These are phyloP conservation scores for Venturia nashicola DNA, from an alignment of 2,329 filamentous ascomycete species.

Conservation along the genomic window DNA sequence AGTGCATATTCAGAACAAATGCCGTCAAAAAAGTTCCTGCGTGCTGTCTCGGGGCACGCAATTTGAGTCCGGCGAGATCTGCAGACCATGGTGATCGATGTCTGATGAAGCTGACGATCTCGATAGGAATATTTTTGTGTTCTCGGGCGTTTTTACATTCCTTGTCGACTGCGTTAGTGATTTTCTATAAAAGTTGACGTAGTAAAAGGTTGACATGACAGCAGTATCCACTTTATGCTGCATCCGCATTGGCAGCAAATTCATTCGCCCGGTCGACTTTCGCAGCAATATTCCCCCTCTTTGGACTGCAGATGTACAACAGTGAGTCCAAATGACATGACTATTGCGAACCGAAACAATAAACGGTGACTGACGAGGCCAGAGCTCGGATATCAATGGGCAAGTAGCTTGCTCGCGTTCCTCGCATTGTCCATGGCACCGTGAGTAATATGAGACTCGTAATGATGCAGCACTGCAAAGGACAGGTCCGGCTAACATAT, in stretches of 20 bases:
- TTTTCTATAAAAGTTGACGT: neutral
- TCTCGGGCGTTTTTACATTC: slow-evolving; percentile 80
- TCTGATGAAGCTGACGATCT: slow-evolving; percentile 19
- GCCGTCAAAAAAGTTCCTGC: neutral
- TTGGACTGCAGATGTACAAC: slow-evolving; percentile 40
- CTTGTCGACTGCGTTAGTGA: slow-evolving; percentile 48
- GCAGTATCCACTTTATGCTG: slow-evolving; percentile 37
- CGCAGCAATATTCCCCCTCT: slow-evolving; percentile 34
- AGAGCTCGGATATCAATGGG: slow-evolving; percentile 38
- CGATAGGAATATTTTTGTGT: slow-evolving; percentile 60
- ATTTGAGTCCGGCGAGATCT: neutral
- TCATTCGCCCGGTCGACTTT: slow-evolving; percentile 36
- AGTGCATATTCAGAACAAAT: neutral
- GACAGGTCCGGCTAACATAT: slow-evolving; percentile 19
- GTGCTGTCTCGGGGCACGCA: neutral
- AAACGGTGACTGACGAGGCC: slow-evolving; percentile 31
- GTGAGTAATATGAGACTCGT: slow-evolving; percentile 19
- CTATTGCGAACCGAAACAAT: slow-evolving; percentile 17
- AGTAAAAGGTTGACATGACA: neutral
- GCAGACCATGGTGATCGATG: slow-evolving; percentile 12
- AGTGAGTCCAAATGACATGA: slow-evolving; percentile 25
- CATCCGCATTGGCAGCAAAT: slow-evolving; percentile 37
- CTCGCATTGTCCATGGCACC: slow-evolving; percentile 37
- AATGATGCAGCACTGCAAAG: neutral
- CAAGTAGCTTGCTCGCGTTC: slow-evolving; percentile 33